Percentiles rank a stretch among this genome's conserved stretches.
These are phyloP conservation scores for Pestalotiopsis sp. DNA, from an alignment of 2,329 filamentous ascomycete genomes.

Conservation along the genomic window DNA sequence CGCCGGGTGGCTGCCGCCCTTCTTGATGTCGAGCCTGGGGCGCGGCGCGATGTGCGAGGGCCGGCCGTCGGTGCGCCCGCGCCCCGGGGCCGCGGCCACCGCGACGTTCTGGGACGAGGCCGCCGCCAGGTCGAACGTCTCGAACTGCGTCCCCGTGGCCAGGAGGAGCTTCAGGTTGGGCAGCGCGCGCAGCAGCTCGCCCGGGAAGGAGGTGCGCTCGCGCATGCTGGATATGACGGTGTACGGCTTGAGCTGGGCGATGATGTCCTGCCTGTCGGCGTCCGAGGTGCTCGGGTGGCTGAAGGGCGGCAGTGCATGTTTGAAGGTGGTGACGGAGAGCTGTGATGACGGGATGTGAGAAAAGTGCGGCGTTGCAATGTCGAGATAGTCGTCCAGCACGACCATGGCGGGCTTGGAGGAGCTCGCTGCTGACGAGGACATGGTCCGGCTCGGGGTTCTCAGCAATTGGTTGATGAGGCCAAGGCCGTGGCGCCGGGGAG, in stretches of 20 bases:
- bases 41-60: conserved; percentile 9
- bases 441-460: not conserved
- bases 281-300: conserved; percentile 23
- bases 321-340: conserved; percentile 46
- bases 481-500: not conserved
- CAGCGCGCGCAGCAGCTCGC: conserved; percentile 52
- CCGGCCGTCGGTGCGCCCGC: conserved; percentile 24
- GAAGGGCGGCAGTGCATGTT: conserved; percentile 52
- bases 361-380: not conserved
- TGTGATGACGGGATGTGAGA: not conserved
- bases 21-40: conserved; percentile 27
- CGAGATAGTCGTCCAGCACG: conserved; percentile 7
- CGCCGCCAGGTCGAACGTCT: conserved; percentile 58
- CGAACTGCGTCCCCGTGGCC: conserved; percentile 63
- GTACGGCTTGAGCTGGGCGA: conserved; percentile 59
- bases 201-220: conserved; percentile 66
- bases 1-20: conserved; percentile 45
- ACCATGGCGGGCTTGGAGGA: not conserved
- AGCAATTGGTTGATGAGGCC: not conserved
- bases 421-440: not conserved
- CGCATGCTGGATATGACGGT: conserved; percentile 62
- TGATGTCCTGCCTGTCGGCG: conserved; percentile 44
- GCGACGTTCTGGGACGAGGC: conserved; percentile 50
- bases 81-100: conserved; percentile 53
- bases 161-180: conserved; percentile 67